Conservation (phyloP, 352 stramenopile species). For the Phytophthora idaei region DNA sequence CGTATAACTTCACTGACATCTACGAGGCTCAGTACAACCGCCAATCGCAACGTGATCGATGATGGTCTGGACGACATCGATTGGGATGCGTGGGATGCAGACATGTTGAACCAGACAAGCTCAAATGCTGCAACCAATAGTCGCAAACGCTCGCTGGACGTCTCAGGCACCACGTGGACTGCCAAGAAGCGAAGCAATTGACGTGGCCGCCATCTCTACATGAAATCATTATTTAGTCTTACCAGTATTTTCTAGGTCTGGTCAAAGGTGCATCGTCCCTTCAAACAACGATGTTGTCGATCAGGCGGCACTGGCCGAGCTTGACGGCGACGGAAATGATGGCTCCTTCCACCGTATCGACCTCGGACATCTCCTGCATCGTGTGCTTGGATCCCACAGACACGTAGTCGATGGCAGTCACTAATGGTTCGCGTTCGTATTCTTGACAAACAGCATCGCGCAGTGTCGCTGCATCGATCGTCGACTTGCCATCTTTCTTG, state of each 20-base stretch:
- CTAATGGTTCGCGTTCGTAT: constrained; percentile 87
- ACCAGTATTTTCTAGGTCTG: constrained; percentile 11
- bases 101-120: constrained; percentile 46
- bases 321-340: constrained; percentile 96
- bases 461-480: constrained; percentile 43
- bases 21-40: constrained; percentile 10
- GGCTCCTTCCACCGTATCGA: constrained; percentile 67
- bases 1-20: constrained; percentile 15
- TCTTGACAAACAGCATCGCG: constrained; percentile 50
- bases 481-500: constrained; percentile 27
- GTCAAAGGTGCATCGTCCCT: neutral
- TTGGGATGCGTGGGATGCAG: constrained; percentile 61
- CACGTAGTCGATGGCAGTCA: constrained; percentile 96
- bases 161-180: constrained; percentile 5
- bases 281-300: constrained; percentile 96
- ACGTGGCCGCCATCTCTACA: constrained; percentile 1
- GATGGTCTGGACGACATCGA: constrained; percentile 70
- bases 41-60: constrained; percentile 20
- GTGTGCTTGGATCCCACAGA: constrained; percentile 94
- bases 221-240: constrained; percentile 34
- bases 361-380: constrained; percentile 92
- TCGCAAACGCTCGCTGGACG: constrained; percentile 34
- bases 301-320: constrained; percentile 95
- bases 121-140: constrained; percentile 17
- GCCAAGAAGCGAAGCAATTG: constrained; percentile 34